A percentile compares a stretch with the other conserved stretches of the same genome.
Conservation (phyloP, 2,329 filamentous ascomycete genomes). For the Ceratocystis huliohia region DNA sequence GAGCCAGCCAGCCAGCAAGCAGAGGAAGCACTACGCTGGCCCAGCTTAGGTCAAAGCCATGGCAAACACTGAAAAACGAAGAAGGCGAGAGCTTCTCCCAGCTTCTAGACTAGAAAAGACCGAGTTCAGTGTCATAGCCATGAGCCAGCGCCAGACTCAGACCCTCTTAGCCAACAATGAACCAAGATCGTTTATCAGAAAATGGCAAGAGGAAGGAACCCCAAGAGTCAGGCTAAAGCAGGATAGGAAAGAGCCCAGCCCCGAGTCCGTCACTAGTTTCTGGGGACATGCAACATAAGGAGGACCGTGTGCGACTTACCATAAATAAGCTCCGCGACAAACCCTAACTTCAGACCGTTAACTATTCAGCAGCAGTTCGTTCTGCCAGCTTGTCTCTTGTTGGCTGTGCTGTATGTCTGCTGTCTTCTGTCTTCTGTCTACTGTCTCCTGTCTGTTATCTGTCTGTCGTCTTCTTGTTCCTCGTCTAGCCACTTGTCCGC, state of each 20-base stretch:
- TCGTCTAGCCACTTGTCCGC: too few relatives aligned
- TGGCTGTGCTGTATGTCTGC: neutral
- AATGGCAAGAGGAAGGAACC: neutral
- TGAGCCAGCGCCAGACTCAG: neutral
- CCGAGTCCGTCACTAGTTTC: neutral
- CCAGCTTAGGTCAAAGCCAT: constrained; percentile 1
- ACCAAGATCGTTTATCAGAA: neutral
- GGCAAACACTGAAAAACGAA: neutral
- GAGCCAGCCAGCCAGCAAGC: neutral
- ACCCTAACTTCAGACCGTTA: neutral
- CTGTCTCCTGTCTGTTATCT: neutral
- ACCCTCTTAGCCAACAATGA: neutral
- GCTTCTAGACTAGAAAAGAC: neutral
- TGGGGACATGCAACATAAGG: neutral
- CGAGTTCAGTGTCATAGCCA: neutral
- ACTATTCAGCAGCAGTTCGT: neutral
- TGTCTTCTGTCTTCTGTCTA: neutral
- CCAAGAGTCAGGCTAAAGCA: neutral
- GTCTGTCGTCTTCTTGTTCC: too few relatives aligned
- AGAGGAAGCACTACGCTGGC: neutral
- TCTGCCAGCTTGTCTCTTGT: neutral
- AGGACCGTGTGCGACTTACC: constrained; percentile 8
- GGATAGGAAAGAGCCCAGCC: constrained; percentile 4
- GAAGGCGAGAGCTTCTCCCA: neutral
- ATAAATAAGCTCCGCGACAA: neutral